phyloP scores from a whole-genome alignment of 768 basidiomycete species.

The Pisolithus sp. region DNA sequence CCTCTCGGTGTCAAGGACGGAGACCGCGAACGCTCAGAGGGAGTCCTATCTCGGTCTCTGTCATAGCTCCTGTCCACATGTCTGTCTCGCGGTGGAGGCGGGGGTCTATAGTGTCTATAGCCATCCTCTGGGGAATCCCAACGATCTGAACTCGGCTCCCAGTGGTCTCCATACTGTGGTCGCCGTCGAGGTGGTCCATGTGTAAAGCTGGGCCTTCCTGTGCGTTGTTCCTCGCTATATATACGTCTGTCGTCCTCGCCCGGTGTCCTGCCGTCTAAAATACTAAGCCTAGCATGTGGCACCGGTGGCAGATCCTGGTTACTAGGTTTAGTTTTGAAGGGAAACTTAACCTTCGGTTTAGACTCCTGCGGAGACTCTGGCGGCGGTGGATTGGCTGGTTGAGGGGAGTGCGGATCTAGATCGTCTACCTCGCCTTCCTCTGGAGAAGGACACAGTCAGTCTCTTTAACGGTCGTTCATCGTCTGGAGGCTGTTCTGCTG shows the following conservation, averaged over 20 bases:
- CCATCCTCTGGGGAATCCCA: slow-evolving; percentile 21
- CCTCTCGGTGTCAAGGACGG: slow-evolving; percentile 28
- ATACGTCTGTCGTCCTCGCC: slow-evolving; percentile 41
- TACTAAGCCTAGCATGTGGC: slow-evolving; percentile 19
- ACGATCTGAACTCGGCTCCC: slow-evolving; percentile 23
- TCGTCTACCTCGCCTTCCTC: slow-evolving; percentile 85
- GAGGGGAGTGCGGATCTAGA: slow-evolving; percentile 18
- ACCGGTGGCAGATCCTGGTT: slow-evolving; percentile 26
- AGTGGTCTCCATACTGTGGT: slow-evolving; percentile 14
- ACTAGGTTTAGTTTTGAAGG: slow-evolving; percentile 55
- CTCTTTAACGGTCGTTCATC: slow-evolving; percentile 50
- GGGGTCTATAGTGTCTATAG: slow-evolving; percentile 16
- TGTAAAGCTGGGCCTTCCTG: slow-evolving; percentile 16
- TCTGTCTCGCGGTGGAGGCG: slow-evolving; percentile 20
- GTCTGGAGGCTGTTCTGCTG: slow-evolving; percentile 47
- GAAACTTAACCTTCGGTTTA: slow-evolving; percentile 56
- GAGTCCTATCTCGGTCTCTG: slow-evolving; percentile 17
- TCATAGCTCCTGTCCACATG: slow-evolving; percentile 17
- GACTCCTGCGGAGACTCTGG: slow-evolving; percentile 33
- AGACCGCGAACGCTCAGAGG: slow-evolving; percentile 31
- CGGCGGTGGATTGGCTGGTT: slow-evolving; percentile 16
- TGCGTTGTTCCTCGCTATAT: slow-evolving; percentile 32
- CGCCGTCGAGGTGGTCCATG: slow-evolving; percentile 6
- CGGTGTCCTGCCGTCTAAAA: slow-evolving; percentile 11
- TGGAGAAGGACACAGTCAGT: slow-evolving; percentile 51